Evolutionary conservation across 306 rosid genomes (phyloP).

Genomic region (Cyamopsis tetragonoloba): DNA sequence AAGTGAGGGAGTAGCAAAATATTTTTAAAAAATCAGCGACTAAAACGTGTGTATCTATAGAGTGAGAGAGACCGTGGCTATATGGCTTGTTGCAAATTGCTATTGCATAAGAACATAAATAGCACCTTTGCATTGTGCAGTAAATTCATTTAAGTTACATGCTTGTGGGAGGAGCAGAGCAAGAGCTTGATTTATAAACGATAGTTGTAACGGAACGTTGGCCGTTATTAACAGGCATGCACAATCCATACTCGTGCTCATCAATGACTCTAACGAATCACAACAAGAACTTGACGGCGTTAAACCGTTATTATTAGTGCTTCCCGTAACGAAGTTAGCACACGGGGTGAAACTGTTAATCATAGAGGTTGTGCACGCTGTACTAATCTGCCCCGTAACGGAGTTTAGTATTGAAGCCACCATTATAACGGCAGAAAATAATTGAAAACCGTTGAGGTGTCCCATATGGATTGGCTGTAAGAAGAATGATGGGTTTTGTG

Average conservation of each 20-base stretch:
- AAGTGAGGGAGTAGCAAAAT: too few species aligned
- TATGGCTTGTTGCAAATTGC: too few species aligned
- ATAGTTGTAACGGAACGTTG: slow-evolving; percentile 54
- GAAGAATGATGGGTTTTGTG: not conserved
- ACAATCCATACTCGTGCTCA: slow-evolving; percentile 43
- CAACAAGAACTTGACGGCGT: slow-evolving; percentile 49
- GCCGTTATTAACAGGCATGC: slow-evolving; percentile 64
- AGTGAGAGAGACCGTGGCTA: too few species aligned
- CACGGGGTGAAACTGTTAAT: slow-evolving; percentile 66
- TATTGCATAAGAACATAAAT: not conserved
- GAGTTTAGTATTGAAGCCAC: slow-evolving; percentile 16
- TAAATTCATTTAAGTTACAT: slow-evolving; percentile 35
- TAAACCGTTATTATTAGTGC: slow-evolving; percentile 45
- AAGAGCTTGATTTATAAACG: slow-evolving; percentile 41
- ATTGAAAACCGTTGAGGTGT: slow-evolving; percentile 18
- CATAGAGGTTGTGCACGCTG: slow-evolving; percentile 62
- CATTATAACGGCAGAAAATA: slow-evolving; percentile 24
- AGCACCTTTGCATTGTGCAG: slow-evolving; percentile 56
- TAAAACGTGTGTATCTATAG: too few species aligned
- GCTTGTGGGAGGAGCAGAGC: slow-evolving; percentile 48
- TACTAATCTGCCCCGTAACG: slow-evolving; percentile 33
- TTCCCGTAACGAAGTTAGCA: slow-evolving; percentile 60
- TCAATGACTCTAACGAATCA: slow-evolving; percentile 37
- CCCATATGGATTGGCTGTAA: slow-evolving; percentile 34
- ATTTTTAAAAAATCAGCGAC: too few species aligned